Evolutionary conservation across 2,329 filamentous ascomycete species (phyloP).

Genomic region (Coniochaeta hoffmannii): DNA sequence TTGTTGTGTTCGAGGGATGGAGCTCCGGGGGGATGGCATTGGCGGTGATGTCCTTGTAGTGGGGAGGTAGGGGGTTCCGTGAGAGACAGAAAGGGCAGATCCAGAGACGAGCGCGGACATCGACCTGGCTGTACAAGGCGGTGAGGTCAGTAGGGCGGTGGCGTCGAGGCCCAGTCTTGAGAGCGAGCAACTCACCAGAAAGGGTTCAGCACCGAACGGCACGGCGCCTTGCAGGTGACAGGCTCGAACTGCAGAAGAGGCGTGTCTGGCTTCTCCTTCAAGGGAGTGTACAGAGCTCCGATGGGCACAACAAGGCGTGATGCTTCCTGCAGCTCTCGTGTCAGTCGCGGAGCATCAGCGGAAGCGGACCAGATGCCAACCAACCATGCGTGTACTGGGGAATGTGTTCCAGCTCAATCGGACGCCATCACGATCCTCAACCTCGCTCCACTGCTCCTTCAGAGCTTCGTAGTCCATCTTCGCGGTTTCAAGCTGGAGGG

Average conservation of each 20-base stretch:
- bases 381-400: constrained; percentile 91
- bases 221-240: constrained; percentile 92
- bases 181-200: constrained; percentile 64
- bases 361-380: constrained; percentile 19
- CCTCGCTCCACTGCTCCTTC: constrained; percentile 94
- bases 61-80: constrained; percentile 72
- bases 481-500: not conserved
- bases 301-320: constrained; percentile 93
- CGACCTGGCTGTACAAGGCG: constrained; percentile 57
- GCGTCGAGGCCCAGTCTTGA: constrained; percentile 4
- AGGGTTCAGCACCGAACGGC: constrained; percentile 90
- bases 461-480: constrained; percentile 85
- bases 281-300: constrained; percentile 86
- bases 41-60: constrained; percentile 85
- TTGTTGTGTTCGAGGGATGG: constrained; percentile 77
- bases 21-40: constrained; percentile 78
- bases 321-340: constrained; percentile 58
- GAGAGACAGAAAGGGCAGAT: constrained; percentile 85
- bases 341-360: constrained; percentile 16
- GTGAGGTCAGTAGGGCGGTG: constrained; percentile 16
- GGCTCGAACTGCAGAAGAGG: constrained; percentile 92
- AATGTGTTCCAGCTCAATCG: constrained; percentile 98
- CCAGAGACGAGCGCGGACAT: constrained; percentile 77
- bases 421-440: constrained; percentile 93
- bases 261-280: constrained; percentile 89